These are phyloP conservation scores for Combretum micranthum DNA, from an alignment of 345 rosid genomes.

Conservation along the genomic window DNA sequence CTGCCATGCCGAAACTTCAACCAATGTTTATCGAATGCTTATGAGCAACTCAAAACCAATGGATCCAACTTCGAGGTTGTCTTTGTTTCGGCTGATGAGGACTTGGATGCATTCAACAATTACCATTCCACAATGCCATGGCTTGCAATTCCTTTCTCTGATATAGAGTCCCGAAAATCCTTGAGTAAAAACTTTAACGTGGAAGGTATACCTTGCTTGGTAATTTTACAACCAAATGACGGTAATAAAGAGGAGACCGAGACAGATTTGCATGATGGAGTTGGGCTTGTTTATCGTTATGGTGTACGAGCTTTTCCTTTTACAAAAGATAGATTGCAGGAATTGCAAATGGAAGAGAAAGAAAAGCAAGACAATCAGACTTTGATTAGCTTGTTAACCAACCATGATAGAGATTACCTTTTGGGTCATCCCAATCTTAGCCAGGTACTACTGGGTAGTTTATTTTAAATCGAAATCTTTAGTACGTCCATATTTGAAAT, in stretches of 20 bases:
- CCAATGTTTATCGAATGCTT: slow-evolving; percentile 18
- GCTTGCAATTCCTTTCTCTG: slow-evolving; percentile 51
- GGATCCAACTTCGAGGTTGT: slow-evolving; percentile 44
- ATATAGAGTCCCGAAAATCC: slow-evolving; percentile 46
- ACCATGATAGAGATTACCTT: slow-evolving; percentile 34
- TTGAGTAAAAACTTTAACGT: slow-evolving; percentile 34
- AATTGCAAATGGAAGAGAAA: slow-evolving; percentile 31
- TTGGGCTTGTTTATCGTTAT: slow-evolving; percentile 37
- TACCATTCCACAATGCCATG: slow-evolving; percentile 52
- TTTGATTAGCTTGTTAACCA: slow-evolving; percentile 23
- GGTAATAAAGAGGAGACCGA: slow-evolving; percentile 24
- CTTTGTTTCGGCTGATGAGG: slow-evolving; percentile 52
- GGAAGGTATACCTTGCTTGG: slow-evolving; percentile 50
- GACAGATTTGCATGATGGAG: slow-evolving; percentile 24
- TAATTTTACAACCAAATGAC: slow-evolving; percentile 33
- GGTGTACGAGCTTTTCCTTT: slow-evolving; percentile 52
- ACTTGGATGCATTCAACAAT: slow-evolving; percentile 40
- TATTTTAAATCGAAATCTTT: too few relatives aligned
- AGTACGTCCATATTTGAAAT: too few relatives aligned
- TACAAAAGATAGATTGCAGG: slow-evolving; percentile 36
- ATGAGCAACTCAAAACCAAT: slow-evolving; percentile 29
- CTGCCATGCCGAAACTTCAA: slow-evolving; percentile 44
- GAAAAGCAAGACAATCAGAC: slow-evolving; percentile 47
- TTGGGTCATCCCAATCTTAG: slow-evolving; percentile 23
- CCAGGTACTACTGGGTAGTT: slow-evolving; percentile 19